Percentiles rank a stretch among this genome's conserved stretches.
Evolutionary conservation across 768 basidiomycete species (phyloP).

Genomic region (Podaxis sp.): DNA sequence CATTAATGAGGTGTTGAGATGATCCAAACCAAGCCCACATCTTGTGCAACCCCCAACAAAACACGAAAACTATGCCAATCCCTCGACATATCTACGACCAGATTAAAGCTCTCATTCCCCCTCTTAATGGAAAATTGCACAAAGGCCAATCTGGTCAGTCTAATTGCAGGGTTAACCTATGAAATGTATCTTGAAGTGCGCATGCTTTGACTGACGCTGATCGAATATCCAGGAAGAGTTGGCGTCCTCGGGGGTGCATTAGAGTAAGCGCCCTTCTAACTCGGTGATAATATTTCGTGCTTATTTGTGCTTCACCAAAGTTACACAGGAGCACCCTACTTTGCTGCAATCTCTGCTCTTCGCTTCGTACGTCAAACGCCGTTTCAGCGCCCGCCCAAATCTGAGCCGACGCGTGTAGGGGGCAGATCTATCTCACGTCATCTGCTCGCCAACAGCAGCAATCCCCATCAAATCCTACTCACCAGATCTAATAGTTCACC

Average conservation of each 20-base stretch:
- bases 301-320: slow-evolving; percentile 35
- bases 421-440: slow-evolving; percentile 94
- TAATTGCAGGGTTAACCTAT: not conserved
- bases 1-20: not conserved
- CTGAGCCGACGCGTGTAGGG: slow-evolving; percentile 47
- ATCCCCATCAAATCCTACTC: slow-evolving; percentile 95
- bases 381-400: not conserved
- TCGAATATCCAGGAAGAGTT: slow-evolving; percentile 65
- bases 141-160: slow-evolving; percentile 89
- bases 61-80: slow-evolving; percentile 48
- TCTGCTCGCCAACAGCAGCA: slow-evolving; percentile 92
- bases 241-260: slow-evolving; percentile 92
- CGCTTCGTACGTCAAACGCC: slow-evolving; percentile 57
- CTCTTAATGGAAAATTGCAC: slow-evolving; percentile 83
- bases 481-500: slow-evolving; percentile 96
- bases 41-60: not conserved
- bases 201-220: not conserved
- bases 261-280: slow-evolving; percentile 57
- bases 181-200: not conserved
- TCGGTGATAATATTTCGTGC: not conserved
- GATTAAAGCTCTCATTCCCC: slow-evolving; percentile 84
- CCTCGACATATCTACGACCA: slow-evolving; percentile 63
- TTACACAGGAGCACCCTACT: slow-evolving; percentile 97
- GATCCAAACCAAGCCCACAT: not conserved
- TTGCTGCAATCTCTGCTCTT: slow-evolving; percentile 88